Conservation (phyloP, 2,329 filamentous ascomycete genomes). For the Aotearoamyces nothofagi region DNA sequence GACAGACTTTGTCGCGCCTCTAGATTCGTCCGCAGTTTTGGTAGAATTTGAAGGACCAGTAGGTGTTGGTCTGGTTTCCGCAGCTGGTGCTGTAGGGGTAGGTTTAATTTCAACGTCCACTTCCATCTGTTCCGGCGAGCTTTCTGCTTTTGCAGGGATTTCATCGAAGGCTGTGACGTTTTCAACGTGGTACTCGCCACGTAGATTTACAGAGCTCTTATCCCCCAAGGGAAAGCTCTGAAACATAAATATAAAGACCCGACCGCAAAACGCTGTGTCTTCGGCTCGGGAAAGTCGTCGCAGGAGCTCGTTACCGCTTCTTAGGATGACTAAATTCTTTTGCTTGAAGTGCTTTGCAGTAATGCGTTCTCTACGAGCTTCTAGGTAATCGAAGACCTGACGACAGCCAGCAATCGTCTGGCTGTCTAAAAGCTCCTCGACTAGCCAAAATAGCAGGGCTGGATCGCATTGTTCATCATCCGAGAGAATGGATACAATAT, state of each 20-base stretch:
- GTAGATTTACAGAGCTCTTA: slow-evolving; percentile 90
- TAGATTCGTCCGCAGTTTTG: slow-evolving; percentile 17
- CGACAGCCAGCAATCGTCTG: slow-evolving; percentile 89
- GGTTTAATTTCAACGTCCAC: slow-evolving; percentile 36
- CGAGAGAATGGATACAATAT: slow-evolving; percentile 77
- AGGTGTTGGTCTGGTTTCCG: slow-evolving; percentile 17
- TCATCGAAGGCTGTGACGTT: slow-evolving; percentile 81
- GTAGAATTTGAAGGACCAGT: slow-evolving; percentile 5
- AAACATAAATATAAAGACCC: slow-evolving; percentile 97
- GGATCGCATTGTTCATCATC: slow-evolving; percentile 68
- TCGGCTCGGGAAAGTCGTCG: slow-evolving; percentile 86
- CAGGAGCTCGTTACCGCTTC: slow-evolving; percentile 90
- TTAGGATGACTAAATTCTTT: slow-evolving; percentile 79
- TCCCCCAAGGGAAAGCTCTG: slow-evolving; percentile 95
- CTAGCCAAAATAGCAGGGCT: slow-evolving; percentile 72
- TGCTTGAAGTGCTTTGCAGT: slow-evolving; percentile 67
- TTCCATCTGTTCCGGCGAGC: slow-evolving; percentile 43
- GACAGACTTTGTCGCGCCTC: slow-evolving; percentile 26
- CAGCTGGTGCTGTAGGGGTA: slow-evolving; percentile 10
- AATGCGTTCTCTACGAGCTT: slow-evolving; percentile 80
- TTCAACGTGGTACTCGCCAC: slow-evolving; percentile 90
- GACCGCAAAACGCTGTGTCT: slow-evolving; percentile 91
- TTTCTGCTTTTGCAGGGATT: slow-evolving; percentile 21
- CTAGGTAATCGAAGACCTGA: slow-evolving; percentile 85
- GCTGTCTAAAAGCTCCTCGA: slow-evolving; percentile 90